Percentiles rank a stretch among this genome's conserved stretches.
These are phyloP conservation scores for Phytophthora kernoviae DNA, from an alignment of 352 stramenopile species.

Conservation along the genomic window DNA sequence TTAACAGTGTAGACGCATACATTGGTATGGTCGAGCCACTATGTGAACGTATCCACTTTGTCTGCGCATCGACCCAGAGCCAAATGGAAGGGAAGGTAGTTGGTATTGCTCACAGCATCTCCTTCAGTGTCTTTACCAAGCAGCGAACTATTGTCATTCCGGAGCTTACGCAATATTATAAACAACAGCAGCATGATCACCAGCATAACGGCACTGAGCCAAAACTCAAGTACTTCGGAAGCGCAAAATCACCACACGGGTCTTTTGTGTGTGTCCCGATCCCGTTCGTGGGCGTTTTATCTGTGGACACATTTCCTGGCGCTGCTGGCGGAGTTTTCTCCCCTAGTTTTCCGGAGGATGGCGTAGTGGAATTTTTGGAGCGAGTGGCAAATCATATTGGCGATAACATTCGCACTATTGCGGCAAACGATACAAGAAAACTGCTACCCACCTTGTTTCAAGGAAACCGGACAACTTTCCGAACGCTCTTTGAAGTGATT, in stretches of 20 bases:
- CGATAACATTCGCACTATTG: constrained; percentile 40
- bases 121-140: constrained; percentile 54
- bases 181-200: constrained; percentile 25
- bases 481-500: constrained; percentile 39
- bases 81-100: constrained; percentile 53
- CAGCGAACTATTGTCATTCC: constrained; percentile 58
- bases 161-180: constrained; percentile 35
- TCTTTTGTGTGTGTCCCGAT: constrained; percentile 75
- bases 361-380: constrained; percentile 57
- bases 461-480: constrained; percentile 63
- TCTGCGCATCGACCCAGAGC: constrained; percentile 48
- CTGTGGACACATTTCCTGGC: constrained; percentile 69
- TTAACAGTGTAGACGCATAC: constrained; percentile 71
- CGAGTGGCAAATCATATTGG: constrained; percentile 55
- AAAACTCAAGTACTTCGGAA: constrained; percentile 40
- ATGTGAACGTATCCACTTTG: constrained; percentile 56
- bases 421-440: constrained; percentile 22
- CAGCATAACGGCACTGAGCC: background rate
- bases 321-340: constrained; percentile 57
- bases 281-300: constrained; percentile 69
- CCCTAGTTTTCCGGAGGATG: constrained; percentile 50
- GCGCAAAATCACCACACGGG: constrained; percentile 14
- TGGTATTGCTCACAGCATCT: constrained; percentile 47
- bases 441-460: constrained; percentile 48
- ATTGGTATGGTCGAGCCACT: constrained; percentile 63